Evolutionary conservation across 257 asterid species (phyloP).

Genomic region (Anisodus acutangulus): DNA sequence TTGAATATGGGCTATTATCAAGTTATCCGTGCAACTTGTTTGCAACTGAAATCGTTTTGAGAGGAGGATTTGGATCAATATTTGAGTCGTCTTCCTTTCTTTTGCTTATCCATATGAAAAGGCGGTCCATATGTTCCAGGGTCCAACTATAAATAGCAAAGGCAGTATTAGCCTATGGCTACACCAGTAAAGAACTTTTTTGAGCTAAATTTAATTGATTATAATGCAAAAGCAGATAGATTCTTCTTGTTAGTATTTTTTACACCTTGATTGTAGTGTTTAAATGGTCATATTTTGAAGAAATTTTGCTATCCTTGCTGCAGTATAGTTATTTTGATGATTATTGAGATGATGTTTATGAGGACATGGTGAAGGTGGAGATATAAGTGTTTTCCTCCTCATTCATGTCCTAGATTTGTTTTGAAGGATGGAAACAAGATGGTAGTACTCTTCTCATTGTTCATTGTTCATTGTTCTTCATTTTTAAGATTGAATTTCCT

Average conservation of each 20-base stretch:
- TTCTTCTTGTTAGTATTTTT: background rate
- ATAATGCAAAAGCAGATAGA: background rate
- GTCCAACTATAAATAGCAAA: background rate
- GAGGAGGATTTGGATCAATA: background rate
- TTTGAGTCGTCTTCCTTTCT: background rate
- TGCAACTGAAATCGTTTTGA: conserved; percentile 16
- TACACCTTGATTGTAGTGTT: background rate
- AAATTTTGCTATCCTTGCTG: background rate
- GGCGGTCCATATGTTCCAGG: background rate
- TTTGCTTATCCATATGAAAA: conserved; percentile 12
- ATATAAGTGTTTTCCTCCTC: background rate
- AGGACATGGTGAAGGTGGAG: background rate
- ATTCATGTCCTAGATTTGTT: background rate
- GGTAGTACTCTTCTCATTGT: background rate
- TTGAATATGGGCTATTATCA: background rate
- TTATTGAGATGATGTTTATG: background rate
- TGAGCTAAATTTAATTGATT: background rate
- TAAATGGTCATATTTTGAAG: background rate
- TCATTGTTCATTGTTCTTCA: background rate
- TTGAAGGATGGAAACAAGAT: background rate
- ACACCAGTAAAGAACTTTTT: background rate
- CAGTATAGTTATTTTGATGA: background rate
- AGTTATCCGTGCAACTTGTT: background rate
- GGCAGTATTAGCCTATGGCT: background rate
- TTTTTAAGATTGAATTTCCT: background rate